phyloP scores from a whole-genome alignment of 176 grass and related monocot species.

The Oropetium thomaeum region DNA sequence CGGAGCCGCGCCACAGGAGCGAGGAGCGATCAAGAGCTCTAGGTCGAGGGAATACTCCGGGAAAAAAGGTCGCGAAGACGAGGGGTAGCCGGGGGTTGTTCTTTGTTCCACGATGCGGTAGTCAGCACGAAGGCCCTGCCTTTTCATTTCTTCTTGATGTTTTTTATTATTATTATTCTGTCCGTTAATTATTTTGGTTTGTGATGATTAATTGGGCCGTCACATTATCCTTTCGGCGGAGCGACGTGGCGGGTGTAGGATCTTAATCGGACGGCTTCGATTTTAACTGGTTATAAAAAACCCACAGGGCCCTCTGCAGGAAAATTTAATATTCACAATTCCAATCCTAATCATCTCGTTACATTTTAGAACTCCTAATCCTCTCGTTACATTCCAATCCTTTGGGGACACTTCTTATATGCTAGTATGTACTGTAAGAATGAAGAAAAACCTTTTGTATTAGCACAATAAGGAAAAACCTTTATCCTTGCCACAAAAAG shows the following conservation, averaged over 20 bases:
- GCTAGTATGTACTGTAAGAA: too few relatives aligned
- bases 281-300: background rate
- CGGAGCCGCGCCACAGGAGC: background rate
- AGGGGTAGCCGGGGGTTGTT: constrained; percentile 21
- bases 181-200: background rate
- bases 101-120: constrained; percentile 19
- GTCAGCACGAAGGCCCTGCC: constrained; percentile 9
- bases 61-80: background rate
- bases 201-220: constrained; percentile 22
- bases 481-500: too few relatives aligned
- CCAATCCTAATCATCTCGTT: too few relatives aligned
- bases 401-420: too few relatives aligned
- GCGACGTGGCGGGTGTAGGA: background rate
- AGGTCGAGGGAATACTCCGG: background rate
- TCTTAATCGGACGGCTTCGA: background rate
- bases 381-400: too few relatives aligned
- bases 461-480: too few relatives aligned
- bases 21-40: background rate
- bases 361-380: too few relatives aligned
- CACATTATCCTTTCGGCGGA: constrained; percentile 14
- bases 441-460: too few relatives aligned
- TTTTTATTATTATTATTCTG: background rate
- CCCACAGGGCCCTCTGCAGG: too few relatives aligned
- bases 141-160: background rate
- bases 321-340: too few relatives aligned